Evolutionary conservation across 306 rosid species (phyloP).

Genomic region (Acacia melanoxylon): DNA sequence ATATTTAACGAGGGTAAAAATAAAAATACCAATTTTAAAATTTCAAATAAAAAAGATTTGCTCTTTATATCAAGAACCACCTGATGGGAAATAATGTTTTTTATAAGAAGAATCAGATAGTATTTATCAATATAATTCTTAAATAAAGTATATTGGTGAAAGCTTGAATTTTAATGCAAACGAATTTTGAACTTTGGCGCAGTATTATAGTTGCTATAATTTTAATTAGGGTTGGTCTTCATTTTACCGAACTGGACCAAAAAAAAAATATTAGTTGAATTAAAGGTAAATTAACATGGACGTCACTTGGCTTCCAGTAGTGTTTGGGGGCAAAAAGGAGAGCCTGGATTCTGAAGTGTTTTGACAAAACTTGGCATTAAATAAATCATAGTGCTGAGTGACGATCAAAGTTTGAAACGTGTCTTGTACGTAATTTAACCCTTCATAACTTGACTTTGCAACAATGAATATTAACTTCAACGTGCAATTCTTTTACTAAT

Average conservation of each 20-base stretch:
- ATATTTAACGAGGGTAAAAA: too few relatives aligned
- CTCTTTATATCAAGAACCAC: too few relatives aligned
- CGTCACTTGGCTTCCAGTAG: not conserved
- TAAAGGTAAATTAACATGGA: not conserved
- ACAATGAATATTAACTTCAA: not conserved
- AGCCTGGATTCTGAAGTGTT: not conserved
- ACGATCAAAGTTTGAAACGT: not conserved
- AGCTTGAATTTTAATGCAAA: not conserved
- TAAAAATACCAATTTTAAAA: too few relatives aligned
- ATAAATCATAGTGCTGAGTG: not conserved
- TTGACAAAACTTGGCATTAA: not conserved
- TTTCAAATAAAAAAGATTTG: too few relatives aligned
- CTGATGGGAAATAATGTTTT: too few relatives aligned
- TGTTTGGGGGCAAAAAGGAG: too few relatives aligned
- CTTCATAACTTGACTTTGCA: not conserved
- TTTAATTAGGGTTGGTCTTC: not conserved
- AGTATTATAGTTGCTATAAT: not conserved
- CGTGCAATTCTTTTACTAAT: not conserved
- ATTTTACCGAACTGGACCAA: not conserved
- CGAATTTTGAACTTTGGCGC: not conserved
- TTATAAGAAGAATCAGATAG: too few relatives aligned
- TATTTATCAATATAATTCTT: too few relatives aligned
- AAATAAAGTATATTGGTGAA: not conserved
- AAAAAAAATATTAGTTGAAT: too few relatives aligned
- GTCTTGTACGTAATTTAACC: not conserved